Base-by-base conservation (phyloP, 2,329 filamentous ascomycete genomes). In the Xenoacremonium recifei region DNA sequence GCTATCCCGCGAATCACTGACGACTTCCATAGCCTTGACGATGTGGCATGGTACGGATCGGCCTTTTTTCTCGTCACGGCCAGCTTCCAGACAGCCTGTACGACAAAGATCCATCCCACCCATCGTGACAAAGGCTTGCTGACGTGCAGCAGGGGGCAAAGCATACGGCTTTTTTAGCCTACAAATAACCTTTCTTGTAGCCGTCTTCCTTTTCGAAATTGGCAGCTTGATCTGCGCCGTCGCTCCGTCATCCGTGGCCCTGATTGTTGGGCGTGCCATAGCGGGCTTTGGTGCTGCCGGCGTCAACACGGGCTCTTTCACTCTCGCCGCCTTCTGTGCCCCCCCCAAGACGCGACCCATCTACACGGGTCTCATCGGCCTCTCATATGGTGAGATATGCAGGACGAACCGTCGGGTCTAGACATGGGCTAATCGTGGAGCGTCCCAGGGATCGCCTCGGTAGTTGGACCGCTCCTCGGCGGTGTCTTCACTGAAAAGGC, bases 31-130 rank as follows among this genome's bases (percentile, higher is more conserved):
- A 66, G 71, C 34, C 67, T 79, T 15, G 66, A 69, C 23, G 72
- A 79, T 46, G 70, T 79, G 11, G 72, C 73, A 18, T 84, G 80
- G 80, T 83, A 83, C 50, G 77, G 76, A 3, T 69, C 75, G 13
- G 74, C 74, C 32, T 79, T 73, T 50, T 76, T 77, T 58, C 63
- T 77, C 50, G 72, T 71, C 2, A 55, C 71, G 21, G 72, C 67
- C 9, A 62, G 62, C 42, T 66, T 71, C 51, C 70, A 73, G 53
- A 67, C 69, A 29, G 63, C 65, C 13, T 73, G 67, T 66, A 59
- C 45, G 63, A 51, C 17, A n/a, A 13, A 6, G 30, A 10, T 4
- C 5, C 13, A 56, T 31, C 35, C 11, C n/a, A 19, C 39, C 16
- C 23, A 16, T 49, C 54, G n/a, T 9, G 6, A 11, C 2, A 3